These are phyloP conservation scores for Rosa multiflora DNA, from an alignment of 306 rosid species.

Conservation along the genomic window DNA sequence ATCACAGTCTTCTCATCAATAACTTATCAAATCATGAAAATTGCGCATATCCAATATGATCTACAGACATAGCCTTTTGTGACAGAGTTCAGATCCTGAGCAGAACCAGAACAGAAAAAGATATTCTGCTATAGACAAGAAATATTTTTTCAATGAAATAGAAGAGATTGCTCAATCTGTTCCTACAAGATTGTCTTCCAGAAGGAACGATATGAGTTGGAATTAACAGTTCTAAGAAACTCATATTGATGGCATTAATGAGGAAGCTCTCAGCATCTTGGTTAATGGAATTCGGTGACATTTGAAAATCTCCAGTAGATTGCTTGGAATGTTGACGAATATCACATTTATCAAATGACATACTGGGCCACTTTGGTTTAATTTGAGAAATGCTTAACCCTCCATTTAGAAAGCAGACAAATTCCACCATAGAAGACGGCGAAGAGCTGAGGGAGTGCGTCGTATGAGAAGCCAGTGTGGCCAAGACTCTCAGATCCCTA, in stretches of 20 bases:
- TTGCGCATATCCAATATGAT: background rate
- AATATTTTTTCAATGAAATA: background rate
- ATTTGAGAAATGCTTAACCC: constrained; percentile 46
- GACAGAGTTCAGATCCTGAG: constrained; percentile 10
- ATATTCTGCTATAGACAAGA: background rate
- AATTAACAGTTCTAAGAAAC: constrained; percentile 59
- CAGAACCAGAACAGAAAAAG: constrained; percentile 10
- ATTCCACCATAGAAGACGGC: constrained; percentile 57
- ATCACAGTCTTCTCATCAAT: too few relatives aligned
- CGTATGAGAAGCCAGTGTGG: constrained; percentile 57
- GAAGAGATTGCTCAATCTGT: too few relatives aligned
- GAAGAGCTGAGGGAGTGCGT: constrained; percentile 39
- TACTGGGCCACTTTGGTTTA: constrained; percentile 46
- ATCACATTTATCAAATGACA: constrained; percentile 39
- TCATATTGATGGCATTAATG: constrained; percentile 79
- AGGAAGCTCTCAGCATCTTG: constrained; percentile 74
- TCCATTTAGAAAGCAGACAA: constrained; percentile 46
- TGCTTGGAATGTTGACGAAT: constrained; percentile 42
- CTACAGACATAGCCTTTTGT: too few relatives aligned
- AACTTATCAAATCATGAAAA: background rate
- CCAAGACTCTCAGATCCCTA: constrained; percentile 69
- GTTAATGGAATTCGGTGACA: constrained; percentile 47
- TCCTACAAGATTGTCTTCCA: too few relatives aligned
- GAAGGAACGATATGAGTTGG: too few relatives aligned
- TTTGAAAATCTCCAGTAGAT: constrained; percentile 38